A percentile compares a stretch with the other conserved stretches of the same genome.
Conservation (phyloP, 371 early-diverging fungal genomes). For the Rhizopus stolonifer region DNA sequence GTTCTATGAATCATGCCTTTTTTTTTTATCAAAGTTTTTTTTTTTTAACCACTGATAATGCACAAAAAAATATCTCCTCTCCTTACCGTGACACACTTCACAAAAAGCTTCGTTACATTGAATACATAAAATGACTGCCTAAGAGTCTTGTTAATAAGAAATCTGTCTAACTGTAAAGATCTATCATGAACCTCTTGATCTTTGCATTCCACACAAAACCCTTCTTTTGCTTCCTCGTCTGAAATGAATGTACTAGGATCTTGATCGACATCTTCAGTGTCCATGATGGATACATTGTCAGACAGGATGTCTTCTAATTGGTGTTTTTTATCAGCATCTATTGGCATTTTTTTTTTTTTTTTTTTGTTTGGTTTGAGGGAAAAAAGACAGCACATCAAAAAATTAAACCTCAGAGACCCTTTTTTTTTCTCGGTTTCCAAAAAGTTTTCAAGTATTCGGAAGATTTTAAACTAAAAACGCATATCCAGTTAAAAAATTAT, state of each 20-base stretch:
- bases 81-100: slow-evolving; percentile 80
- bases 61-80: too few species aligned
- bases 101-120: slow-evolving; percentile 86
- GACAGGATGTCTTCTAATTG: slow-evolving; percentile 46
- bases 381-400: background rate
- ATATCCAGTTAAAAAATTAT: too few species aligned
- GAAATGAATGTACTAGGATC: slow-evolving; percentile 26
- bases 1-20: slow-evolving; percentile 82
- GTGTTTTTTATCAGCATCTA: slow-evolving; percentile 23
- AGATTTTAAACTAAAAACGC: too few species aligned
- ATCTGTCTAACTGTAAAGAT: background rate
- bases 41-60: background rate
- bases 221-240: slow-evolving; percentile 42
- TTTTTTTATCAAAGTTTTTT: background rate
- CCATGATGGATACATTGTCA: slow-evolving; percentile 51
- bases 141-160: background rate
- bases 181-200: slow-evolving; percentile 72
- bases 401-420: background rate
- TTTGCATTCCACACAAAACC: slow-evolving; percentile 90
- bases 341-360: background rate
- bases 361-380: too few species aligned
- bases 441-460: too few species aligned
- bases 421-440: background rate
- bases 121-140: slow-evolving; percentile 67
- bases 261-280: slow-evolving; percentile 36